phyloP scores from a whole-genome alignment of 345 rosid genomes.

The Kandelia obovata region DNA sequence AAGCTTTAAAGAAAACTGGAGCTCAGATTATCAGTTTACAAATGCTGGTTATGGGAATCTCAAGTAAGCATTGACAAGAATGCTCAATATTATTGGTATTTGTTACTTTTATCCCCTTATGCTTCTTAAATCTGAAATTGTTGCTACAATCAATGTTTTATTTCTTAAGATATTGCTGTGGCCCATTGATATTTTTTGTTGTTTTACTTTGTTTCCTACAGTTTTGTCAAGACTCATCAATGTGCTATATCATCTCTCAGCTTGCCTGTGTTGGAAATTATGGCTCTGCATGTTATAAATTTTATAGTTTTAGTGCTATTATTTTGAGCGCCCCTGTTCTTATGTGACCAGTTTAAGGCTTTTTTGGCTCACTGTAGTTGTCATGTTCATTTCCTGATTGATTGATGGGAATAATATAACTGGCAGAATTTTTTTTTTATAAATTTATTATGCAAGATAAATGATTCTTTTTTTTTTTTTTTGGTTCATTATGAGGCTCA shows the following conservation, averaged over 20 bases:
- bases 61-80: slow-evolving; percentile 55
- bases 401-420: neutral
- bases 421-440: too few species aligned
- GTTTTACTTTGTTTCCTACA: too few species aligned
- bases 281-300: slow-evolving; percentile 2
- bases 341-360: slow-evolving; percentile 1
- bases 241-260: too few species aligned
- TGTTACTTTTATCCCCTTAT: slow-evolving; percentile 3
- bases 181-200: too few species aligned
- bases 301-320: neutral
- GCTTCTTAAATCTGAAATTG: too few species aligned
- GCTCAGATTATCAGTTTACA: slow-evolving; percentile 81
- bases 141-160: too few species aligned
- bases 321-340: neutral
- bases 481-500: neutral
- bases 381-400: neutral
- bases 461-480: neutral
- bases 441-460: too few species aligned
- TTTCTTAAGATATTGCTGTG: too few species aligned
- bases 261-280: too few species aligned
- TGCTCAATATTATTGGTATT: slow-evolving; percentile 9
- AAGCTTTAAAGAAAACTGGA: slow-evolving; percentile 91
- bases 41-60: slow-evolving; percentile 86
- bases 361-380: neutral
- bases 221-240: too few species aligned